These are phyloP conservation scores for Xylaria arbuscula DNA, from an alignment of 2,329 filamentous ascomycete species.

Conservation along the genomic window DNA sequence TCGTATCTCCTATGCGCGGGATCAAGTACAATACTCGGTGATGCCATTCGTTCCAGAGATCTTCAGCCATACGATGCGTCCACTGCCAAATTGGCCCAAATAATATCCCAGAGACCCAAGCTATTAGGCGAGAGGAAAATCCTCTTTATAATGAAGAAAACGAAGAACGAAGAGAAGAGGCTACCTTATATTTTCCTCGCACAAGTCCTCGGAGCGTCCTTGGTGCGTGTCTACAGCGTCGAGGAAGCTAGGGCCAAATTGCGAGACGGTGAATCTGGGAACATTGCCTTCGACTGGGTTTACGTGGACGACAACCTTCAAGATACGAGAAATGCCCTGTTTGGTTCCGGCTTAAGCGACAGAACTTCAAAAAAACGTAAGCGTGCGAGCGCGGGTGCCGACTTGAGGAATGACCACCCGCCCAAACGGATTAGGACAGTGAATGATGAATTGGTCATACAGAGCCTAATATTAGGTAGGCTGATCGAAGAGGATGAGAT, in stretches of 20 bases:
- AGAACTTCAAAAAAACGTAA: conserved; percentile 58
- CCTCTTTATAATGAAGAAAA: conserved; percentile 75
- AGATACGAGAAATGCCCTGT: conserved; percentile 64
- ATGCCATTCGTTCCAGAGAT: conserved; percentile 79
- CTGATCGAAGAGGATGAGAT: conserved; percentile 73
- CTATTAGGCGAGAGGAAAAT: conserved; percentile 74
- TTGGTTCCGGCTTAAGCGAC: conserved; percentile 49
- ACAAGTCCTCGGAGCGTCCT: conserved; percentile 77
- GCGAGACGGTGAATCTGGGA: conserved; percentile 59
- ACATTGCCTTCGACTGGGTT: conserved; percentile 75
- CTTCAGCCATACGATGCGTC: conserved; percentile 70
- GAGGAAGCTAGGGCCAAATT: conserved; percentile 72
- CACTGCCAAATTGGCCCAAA: conserved; percentile 65
- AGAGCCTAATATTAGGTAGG: conserved; percentile 89
- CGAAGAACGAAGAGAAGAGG: conserved; percentile 71
- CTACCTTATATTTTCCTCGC: conserved; percentile 83
- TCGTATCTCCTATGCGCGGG: conserved; percentile 89
- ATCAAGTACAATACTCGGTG: conserved; percentile 78
- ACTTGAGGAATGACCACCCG: conserved; percentile 51
- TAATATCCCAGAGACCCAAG: conserved; percentile 69
- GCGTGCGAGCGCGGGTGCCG: conserved; percentile 48
- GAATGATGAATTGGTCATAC: conserved; percentile 87
- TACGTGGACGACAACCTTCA: conserved; percentile 75
- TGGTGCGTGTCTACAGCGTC: conserved; percentile 74
- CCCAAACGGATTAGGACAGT: conserved; percentile 72